Conservation (phyloP, 2,329 filamentous ascomycete genomes). For the Colletotrichum plurivorum region DNA sequence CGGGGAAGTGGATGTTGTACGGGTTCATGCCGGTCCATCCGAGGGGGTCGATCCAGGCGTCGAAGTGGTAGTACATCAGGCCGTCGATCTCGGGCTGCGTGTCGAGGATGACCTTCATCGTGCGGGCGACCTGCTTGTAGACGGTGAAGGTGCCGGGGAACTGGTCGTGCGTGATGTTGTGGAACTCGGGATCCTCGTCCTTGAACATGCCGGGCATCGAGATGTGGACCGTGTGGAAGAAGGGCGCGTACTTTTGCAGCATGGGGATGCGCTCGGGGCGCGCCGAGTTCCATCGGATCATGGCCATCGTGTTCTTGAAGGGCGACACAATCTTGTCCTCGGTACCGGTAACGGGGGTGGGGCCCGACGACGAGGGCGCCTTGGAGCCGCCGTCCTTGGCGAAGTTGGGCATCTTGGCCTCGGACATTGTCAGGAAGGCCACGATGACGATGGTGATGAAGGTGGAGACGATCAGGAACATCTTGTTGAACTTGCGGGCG, state of each 20-base stretch:
- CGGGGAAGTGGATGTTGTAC: conserved; percentile 48
- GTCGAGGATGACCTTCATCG: conserved; percentile 50
- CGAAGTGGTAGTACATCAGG: conserved; percentile 50
- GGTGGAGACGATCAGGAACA: conserved; percentile 33
- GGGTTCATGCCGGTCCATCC: conserved; percentile 46
- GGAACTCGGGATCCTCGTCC: conserved; percentile 37
- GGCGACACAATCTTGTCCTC: conserved; percentile 43
- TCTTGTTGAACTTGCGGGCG: conserved; percentile 39
- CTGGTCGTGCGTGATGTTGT: conserved; percentile 48
- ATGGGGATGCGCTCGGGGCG: conserved; percentile 46
- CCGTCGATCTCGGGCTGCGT: conserved; percentile 47
- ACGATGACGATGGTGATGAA: conserved; percentile 43
- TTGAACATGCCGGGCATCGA: conserved; percentile 45
- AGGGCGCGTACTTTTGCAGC: conserved; percentile 47
- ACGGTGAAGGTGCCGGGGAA: conserved; percentile 42
- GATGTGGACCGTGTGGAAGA: conserved; percentile 49
- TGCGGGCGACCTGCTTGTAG: conserved; percentile 46
- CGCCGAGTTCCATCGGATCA: conserved; percentile 47
- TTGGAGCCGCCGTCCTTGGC: conserved; percentile 27
- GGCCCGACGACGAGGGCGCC: background rate
- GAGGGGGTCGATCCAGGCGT: conserved; percentile 51
- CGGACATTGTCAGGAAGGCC: conserved; percentile 41
- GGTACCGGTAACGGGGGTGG: conserved; percentile 30
- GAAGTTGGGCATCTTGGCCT: conserved; percentile 40
- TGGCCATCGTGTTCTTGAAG: conserved; percentile 48